A percentile compares a stretch with the other conserved stretches of the same genome.
phyloP scores from a whole-genome alignment of 768 basidiomycete genomes.

The Leucosporidium yakuticum region DNA sequence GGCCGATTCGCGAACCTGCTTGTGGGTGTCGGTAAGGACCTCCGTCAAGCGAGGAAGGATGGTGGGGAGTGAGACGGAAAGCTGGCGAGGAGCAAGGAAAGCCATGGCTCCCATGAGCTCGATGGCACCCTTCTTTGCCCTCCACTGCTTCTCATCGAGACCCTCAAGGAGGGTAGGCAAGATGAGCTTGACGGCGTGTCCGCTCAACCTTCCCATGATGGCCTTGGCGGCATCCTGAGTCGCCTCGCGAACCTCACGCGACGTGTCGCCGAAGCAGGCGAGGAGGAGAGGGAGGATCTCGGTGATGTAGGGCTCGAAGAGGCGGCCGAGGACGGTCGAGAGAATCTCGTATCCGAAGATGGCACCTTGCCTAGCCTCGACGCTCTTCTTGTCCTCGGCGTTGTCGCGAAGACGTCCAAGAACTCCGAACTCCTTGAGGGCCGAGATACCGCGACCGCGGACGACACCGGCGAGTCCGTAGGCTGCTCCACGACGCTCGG shows the following conservation, averaged over 20 bases:
- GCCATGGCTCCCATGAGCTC: constrained; percentile 98
- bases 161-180: constrained; percentile 81
- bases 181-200: constrained; percentile 86
- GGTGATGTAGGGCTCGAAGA: constrained; percentile 88
- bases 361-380: constrained; percentile 82
- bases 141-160: constrained; percentile 96
- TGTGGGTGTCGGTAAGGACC: constrained; percentile 93
- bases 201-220: constrained; percentile 79
- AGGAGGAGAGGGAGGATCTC: constrained; percentile 78
- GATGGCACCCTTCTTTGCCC: constrained; percentile 90
- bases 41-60: constrained; percentile 93
- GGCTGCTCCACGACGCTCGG: constrained; percentile 88
- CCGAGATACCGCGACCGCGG: constrained; percentile 79
- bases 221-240: constrained; percentile 84
- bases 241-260: constrained; percentile 83
- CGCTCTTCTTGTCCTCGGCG: constrained; percentile 80
- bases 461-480: constrained; percentile 91
- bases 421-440: constrained; percentile 76
- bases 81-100: constrained; percentile 89
- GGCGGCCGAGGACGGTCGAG: constrained; percentile 72
- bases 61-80: constrained; percentile 88
- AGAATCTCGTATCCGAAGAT: constrained; percentile 93
- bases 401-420: constrained; percentile 66
- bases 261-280: constrained; percentile 76
- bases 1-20: constrained; percentile 85